Evolutionary conservation across 176 grass and related monocot species (phyloP).

Genomic region (Echinochloa phyllopogon): DNA sequence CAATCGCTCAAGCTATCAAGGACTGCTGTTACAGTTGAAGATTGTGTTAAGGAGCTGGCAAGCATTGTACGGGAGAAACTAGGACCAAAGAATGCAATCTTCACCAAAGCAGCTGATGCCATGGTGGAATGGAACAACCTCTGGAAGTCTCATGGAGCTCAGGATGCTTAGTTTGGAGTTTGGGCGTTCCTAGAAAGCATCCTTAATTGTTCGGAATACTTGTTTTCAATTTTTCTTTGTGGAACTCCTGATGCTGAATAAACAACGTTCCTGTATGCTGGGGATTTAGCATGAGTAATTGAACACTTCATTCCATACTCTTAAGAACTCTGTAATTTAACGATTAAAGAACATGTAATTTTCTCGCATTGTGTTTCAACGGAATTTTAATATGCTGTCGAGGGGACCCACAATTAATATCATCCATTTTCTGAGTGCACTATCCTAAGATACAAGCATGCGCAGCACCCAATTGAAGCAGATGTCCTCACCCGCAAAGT

Average conservation of each 20-base stretch:
- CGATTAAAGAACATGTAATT: neutral
- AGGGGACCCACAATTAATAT: neutral
- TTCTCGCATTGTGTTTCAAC: neutral
- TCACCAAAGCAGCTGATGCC: conserved; percentile 61
- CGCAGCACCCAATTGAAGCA: neutral
- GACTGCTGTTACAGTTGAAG: conserved; percentile 55
- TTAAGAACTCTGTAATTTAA: neutral
- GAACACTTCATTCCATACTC: neutral
- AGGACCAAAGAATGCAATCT: conserved; percentile 61
- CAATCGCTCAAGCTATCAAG: conserved; percentile 55
- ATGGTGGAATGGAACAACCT: conserved; percentile 90
- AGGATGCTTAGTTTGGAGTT: conserved; percentile 39
- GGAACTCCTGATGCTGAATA: conserved; percentile 46
- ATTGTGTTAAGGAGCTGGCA: conserved; percentile 80
- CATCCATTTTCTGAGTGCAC: neutral
- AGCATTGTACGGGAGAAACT: conserved; percentile 66
- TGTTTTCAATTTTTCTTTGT: conserved; percentile 33
- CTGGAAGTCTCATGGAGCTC: conserved; percentile 71
- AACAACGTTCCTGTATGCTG: conserved; percentile 29
- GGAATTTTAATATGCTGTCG: no score
- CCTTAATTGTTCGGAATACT: conserved; percentile 27
- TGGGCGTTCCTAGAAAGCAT: neutral
- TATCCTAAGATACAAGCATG: neutral
- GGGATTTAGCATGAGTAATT: conserved; percentile 24
- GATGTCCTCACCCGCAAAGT: neutral